A percentile compares a stretch with the other conserved stretches of the same genome.
Conservation (phyloP, 345 rosid species). For the Iberis pinnata region DNA sequence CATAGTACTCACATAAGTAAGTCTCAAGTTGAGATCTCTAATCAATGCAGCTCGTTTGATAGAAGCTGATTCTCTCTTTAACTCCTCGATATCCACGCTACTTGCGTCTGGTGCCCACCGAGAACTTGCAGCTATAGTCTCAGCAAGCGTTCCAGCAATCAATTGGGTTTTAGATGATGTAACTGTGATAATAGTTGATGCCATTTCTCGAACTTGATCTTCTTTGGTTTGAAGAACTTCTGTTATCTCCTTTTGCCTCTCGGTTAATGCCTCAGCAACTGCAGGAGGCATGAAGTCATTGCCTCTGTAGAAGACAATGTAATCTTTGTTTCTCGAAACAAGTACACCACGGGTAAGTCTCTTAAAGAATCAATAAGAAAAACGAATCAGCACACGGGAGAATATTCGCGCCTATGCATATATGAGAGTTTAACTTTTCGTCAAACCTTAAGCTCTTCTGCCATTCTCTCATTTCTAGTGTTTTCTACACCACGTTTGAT, state of each 20-base stretch:
- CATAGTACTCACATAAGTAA: slow-evolving; percentile 48
- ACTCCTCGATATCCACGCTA: slow-evolving; percentile 47
- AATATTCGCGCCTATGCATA: not conserved
- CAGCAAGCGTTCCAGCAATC: slow-evolving; percentile 86
- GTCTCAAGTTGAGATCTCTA: slow-evolving; percentile 57
- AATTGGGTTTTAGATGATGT: slow-evolving; percentile 34
- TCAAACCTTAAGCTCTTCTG: slow-evolving; percentile 82
- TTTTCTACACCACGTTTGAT: slow-evolving; percentile 77
- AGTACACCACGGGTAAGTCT: slow-evolving; percentile 77
- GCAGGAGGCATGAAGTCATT: slow-evolving; percentile 84
- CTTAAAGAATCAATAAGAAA: slow-evolving; percentile 38
- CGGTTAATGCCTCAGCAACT: slow-evolving; percentile 49
- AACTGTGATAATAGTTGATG: slow-evolving; percentile 28
- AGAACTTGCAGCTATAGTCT: slow-evolving; percentile 74
- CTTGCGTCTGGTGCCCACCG: slow-evolving; percentile 64
- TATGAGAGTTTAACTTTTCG: not conserved
- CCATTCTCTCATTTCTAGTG: slow-evolving; percentile 88
- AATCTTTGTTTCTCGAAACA: slow-evolving; percentile 83
- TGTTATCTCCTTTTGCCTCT: slow-evolving; percentile 43
- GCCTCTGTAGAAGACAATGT: slow-evolving; percentile 84
- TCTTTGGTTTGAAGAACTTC: slow-evolving; percentile 61
- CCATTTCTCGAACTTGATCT: slow-evolving; percentile 57
- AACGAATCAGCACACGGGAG: slow-evolving; percentile 5
- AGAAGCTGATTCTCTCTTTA: slow-evolving; percentile 53
- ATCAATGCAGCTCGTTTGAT: slow-evolving; percentile 46